A percentile compares a stretch with the other conserved stretches of the same genome.
phyloP scores from a whole-genome alignment of 805 yeast species.

The Ogataea pini region DNA sequence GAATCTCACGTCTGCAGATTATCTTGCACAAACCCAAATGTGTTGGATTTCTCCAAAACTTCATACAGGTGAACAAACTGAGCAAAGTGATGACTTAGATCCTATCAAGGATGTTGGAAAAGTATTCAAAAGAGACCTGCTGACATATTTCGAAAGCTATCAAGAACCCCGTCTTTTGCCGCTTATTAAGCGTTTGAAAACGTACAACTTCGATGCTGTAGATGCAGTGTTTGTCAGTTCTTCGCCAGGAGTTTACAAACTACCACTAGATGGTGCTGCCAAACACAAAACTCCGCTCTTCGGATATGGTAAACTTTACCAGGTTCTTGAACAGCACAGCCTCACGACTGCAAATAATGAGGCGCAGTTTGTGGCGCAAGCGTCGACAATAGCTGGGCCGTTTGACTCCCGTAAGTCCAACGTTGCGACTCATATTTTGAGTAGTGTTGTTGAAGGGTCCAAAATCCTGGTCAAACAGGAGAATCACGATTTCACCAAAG shows the following conservation, averaged over 20 bases:
- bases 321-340: slow-evolving; percentile 38
- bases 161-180: slow-evolving; percentile 29
- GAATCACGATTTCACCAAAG: slow-evolving; percentile 15
- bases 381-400: slow-evolving; percentile 52
- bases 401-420: slow-evolving; percentile 36
- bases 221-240: slow-evolving; percentile 58
- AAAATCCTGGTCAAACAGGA: slow-evolving; percentile 23
- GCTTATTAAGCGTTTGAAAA: slow-evolving; percentile 33
- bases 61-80: slow-evolving; percentile 3
- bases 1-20: slow-evolving; percentile 57
- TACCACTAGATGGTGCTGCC: slow-evolving; percentile 17
- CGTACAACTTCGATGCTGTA: slow-evolving; percentile 47
- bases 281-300: slow-evolving; percentile 26
- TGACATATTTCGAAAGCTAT: slow-evolving; percentile 48
- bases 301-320: slow-evolving; percentile 51
- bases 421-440: slow-evolving; percentile 47
- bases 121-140: slow-evolving; percentile 47
- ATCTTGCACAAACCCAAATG: slow-evolving; percentile 61
- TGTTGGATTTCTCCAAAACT: slow-evolving; percentile 60
- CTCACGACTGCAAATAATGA: slow-evolving; percentile 21
- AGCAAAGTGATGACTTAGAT: slow-evolving; percentile 8
- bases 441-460: slow-evolving; percentile 44
- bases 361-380: slow-evolving; percentile 44
- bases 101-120: slow-evolving; percentile 20
- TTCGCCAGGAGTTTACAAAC: slow-evolving; percentile 44